Evolutionary conservation across 2,329 filamentous ascomycete species (phyloP).

Genomic region (Claviceps sp.): DNA sequence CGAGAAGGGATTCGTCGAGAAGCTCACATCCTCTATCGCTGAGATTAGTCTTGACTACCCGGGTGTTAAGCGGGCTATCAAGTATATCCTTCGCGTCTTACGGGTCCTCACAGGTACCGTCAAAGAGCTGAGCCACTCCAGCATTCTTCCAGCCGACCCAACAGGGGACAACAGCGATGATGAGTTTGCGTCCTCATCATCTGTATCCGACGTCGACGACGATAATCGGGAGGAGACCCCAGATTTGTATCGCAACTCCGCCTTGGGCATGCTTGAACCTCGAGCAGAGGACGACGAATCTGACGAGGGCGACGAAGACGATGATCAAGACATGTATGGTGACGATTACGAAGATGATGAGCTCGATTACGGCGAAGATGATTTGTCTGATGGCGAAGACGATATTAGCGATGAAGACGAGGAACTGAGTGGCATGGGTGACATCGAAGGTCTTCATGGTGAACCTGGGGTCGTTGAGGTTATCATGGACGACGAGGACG

Average conservation of each 20-base stretch:
- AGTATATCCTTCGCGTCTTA: conserved; percentile 85
- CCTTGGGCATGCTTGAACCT: conserved; percentile 85
- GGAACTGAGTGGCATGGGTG: conserved; percentile 68
- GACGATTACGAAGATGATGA: conserved; percentile 85
- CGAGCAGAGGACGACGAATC: conserved; percentile 70
- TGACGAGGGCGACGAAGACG: conserved; percentile 57
- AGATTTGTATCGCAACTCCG: conserved; percentile 91
- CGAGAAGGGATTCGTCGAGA: conserved; percentile 87
- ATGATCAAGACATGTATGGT: conserved; percentile 86
- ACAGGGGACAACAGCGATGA: conserved; percentile 63
- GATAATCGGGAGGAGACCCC: conserved; percentile 79
- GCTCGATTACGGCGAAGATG: conserved; percentile 80
- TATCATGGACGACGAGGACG: conserved; percentile 63
- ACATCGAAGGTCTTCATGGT: conserved; percentile 61
- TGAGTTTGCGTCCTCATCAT: conserved; percentile 76
- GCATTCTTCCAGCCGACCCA: conserved; percentile 54
- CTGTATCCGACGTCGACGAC: conserved; percentile 75
- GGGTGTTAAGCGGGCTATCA: conserved; percentile 83
- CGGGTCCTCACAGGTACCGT: conserved; percentile 79
- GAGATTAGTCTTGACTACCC: conserved; percentile 94
- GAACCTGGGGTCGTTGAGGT: conserved; percentile 55
- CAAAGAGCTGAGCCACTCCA: conserved; percentile 69
- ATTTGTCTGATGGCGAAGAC: conserved; percentile 68
- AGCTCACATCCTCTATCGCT: conserved; percentile 80
- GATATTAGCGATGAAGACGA: conserved; percentile 86